Base-by-base conservation (phyloP, 495 filamentous ascomycete species). In the Stereocaulon alpinum region DNA sequence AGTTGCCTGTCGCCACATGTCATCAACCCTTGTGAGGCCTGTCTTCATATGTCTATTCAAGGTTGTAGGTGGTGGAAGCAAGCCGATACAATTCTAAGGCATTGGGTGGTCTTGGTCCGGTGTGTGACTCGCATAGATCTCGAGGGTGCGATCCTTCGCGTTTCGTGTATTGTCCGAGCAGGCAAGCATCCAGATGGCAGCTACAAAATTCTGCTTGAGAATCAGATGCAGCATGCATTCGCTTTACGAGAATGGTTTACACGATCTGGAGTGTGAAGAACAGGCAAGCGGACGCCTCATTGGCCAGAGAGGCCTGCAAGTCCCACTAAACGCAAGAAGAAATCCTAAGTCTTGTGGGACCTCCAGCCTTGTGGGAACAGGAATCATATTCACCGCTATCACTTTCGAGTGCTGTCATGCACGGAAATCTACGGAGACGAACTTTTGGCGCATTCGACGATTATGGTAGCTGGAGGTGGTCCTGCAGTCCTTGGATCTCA, bases 211-310 rank as follows among this genome's bases (percentile, higher is more conserved):
- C 57, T 51, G 14, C n/a, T 17, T 7, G n/a, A n/a, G 4, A n/a
- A 7, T 48, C n/a, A 51, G 40, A 24, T 24, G 24, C 24, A 24
- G 24, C 24, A 24, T 24, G 37, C 14, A 37, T 20, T 15, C 20
- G 14, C 24, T 40, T 1, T 15, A 4, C 14, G 4, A 15, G 17
- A 6, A 4, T 51, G 70, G 4, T 22, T 69, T 58, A 78, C 75
- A 72, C 47, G 0, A 75, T 52, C 48, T 73, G 69, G 6, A 70
- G 60, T 14, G 66, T 64, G 52, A 77, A 76, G 9, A 73, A 65
- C 27, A 64, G 56, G 4, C 66, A 56, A 9, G 75, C 61, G 29
- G 64, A 61, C 0, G 60, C 63, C 55, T 70, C 74, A 20, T 68
- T 71, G 40, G 61, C 54, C n/a, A 66, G 50, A 29, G 68, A 60